Conservation (phyloP, 108 stramenopile species). For the Nitzschia palea region DNA sequence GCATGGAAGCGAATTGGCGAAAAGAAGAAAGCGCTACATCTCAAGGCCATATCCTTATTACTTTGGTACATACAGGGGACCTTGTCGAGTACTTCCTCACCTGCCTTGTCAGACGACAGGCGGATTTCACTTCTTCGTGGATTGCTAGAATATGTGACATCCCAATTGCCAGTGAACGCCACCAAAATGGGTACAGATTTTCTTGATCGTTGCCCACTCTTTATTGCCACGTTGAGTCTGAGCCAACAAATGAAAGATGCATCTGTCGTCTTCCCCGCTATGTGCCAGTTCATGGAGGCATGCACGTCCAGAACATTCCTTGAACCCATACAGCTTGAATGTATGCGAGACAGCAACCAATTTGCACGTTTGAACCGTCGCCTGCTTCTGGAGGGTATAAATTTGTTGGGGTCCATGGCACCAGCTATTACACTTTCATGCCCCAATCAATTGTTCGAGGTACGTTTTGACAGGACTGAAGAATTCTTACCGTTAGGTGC, state of each 20-base stretch:
- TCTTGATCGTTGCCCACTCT: too few relatives aligned
- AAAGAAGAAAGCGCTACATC: not conserved
- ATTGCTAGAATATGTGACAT: not conserved
- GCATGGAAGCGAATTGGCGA: not conserved
- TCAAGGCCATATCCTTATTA: not conserved
- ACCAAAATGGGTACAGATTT: too few relatives aligned
- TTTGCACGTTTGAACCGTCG: too few relatives aligned
- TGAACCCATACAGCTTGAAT: too few relatives aligned
- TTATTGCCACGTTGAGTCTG: too few relatives aligned
- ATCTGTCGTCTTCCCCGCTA: too few relatives aligned
- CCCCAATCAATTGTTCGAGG: not conserved
- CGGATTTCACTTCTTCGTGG: not conserved
- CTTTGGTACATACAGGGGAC: not conserved
- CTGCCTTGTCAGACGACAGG: not conserved
- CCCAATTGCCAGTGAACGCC: too few relatives aligned
- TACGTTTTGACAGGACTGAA: not conserved
- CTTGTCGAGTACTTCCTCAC: not conserved
- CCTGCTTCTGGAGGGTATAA: constrained; percentile 1
- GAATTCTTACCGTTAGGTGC: not conserved
- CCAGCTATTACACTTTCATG: not conserved
- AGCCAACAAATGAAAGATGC: too few relatives aligned
- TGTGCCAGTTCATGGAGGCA: too few relatives aligned
- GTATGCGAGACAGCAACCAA: too few relatives aligned
- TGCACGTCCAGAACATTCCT: too few relatives aligned
- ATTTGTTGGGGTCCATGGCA: constrained; percentile 4